Evolutionary conservation across 2,329 filamentous ascomycete genomes (phyloP).

Genomic region (Penicillium sp.): DNA sequence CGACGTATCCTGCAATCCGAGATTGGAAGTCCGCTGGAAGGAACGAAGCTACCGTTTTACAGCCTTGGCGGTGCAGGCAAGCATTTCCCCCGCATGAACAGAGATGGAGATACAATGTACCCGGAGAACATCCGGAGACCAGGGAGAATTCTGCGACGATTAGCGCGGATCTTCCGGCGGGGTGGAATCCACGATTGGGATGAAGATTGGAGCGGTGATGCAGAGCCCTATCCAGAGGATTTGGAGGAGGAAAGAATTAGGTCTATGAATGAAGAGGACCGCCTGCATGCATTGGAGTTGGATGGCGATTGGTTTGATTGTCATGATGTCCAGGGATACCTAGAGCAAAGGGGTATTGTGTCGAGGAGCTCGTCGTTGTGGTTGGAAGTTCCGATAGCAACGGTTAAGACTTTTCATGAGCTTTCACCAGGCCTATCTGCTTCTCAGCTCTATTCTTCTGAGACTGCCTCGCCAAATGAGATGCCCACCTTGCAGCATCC

Average conservation of each 20-base stretch:
- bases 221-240: conserved; percentile 6
- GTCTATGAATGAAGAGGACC: conserved; percentile 21
- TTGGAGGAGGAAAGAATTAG: conserved; percentile 4
- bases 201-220: conserved; percentile 22
- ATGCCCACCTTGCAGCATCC: neutral
- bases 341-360: conserved; percentile 39
- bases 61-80: conserved; percentile 61
- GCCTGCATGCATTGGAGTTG: conserved; percentile 51
- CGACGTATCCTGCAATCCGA: conserved; percentile 15
- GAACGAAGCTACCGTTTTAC: conserved; percentile 20
- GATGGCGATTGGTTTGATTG: conserved; percentile 72
- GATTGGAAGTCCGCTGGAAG: conserved; percentile 20
- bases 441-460: conserved; percentile 11
- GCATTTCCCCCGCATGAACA: conserved; percentile 50
- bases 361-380: conserved; percentile 28
- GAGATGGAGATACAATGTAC: conserved; percentile 33
- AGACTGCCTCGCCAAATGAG: conserved; percentile 1
- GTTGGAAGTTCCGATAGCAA: conserved; percentile 19
- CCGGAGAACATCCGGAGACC: conserved; percentile 29
- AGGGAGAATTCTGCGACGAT: conserved; percentile 19
- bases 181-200: conserved; percentile 22
- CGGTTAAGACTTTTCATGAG: conserved; percentile 11
- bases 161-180: conserved; percentile 15
- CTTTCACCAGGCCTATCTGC: conserved; percentile 9
- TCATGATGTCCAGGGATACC: conserved; percentile 69